These are phyloP conservation scores for Artemisia annua DNA, from an alignment of 129 eudicot genomes.

Conservation along the genomic window DNA sequence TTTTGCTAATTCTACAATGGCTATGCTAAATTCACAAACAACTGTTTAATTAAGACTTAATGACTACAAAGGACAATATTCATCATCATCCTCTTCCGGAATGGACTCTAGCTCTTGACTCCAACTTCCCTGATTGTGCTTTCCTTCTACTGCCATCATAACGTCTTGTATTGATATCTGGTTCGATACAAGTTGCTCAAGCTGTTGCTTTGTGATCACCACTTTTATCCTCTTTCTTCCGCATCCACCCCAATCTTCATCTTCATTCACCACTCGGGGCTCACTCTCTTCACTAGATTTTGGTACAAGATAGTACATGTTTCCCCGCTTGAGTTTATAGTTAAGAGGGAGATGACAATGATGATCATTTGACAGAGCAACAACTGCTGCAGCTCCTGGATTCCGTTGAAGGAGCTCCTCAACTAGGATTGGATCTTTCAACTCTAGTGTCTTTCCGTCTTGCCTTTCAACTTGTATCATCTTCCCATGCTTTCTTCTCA, in stretches of 20 bases:
- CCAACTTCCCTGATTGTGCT: too few species aligned
- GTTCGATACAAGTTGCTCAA: neutral
- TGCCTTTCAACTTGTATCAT: neutral
- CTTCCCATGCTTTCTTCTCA: neutral
- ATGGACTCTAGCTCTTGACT: too few species aligned
- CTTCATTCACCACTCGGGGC: neutral
- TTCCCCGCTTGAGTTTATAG: neutral
- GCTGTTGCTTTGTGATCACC: conserved; percentile 7
- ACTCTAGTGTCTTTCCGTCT: neutral
- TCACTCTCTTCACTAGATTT: neutral
- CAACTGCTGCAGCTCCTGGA: neutral
- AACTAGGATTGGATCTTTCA: neutral
- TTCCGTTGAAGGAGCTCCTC: neutral
- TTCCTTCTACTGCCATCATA: neutral
- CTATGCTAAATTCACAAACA: too few species aligned
- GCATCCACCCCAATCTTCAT: neutral
- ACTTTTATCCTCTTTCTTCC: neutral
- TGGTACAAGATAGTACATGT: neutral
- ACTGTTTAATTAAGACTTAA: too few species aligned
- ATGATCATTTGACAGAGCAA: too few species aligned
- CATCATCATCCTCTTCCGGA: too few species aligned
- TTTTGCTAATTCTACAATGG: too few species aligned
- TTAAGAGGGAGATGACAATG: neutral
- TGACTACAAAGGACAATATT: too few species aligned
- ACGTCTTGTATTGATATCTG: conserved; percentile 4